Base-by-base conservation (phyloP, 768 basidiomycete species). In the Chlorophyllum brunneum region DNA sequence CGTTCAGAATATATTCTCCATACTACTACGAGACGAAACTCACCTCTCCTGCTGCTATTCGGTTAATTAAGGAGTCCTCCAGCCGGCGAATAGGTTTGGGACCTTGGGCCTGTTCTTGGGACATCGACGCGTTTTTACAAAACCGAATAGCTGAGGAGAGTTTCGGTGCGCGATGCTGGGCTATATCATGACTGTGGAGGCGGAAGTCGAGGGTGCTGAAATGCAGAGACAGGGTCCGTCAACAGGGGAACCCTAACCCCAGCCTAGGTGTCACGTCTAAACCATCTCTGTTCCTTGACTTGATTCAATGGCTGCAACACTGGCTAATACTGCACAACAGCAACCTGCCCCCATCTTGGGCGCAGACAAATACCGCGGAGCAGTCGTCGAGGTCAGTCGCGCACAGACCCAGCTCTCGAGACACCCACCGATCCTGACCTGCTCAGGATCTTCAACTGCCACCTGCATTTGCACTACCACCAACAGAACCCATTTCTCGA, bases 31-130 rank as follows among this genome's bases (percentile, higher is more conserved):
- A n/a, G 36, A 16, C 29, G 34, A 24, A 24, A 64, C 64, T 31
- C 54, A 83, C 82, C 67, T 86, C 83, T 62, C 83, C 85, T n/a
- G 83, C 84, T 13, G 94, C 94, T 58, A 98, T 98, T 36, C 88
- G 80, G 62, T 95, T 95, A 47, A 98, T 90, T 42, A 95, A 82
- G 1, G 86, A 81, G 58, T 95, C 84, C 16, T 86, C 80, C 1
- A 95, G 79, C 20, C 85, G 81, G 43, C 77, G 78, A 53, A 97
- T 97, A 5, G 86, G 82, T 30, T 53, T 53, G 3, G 51, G 51
- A 10, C 20, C n/a, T 24, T 42, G 29, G 1, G 45, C 43, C 13
- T 31, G 34, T 4, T 45, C 43, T 46, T 53, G 26, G 23, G 43
- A 38, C 51, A 53, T 53, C 9, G 4, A 23, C 24, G 10, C 2